Base-by-base conservation (phyloP, 2,329 filamentous ascomycete species). In the Penicillium corylophilum region DNA sequence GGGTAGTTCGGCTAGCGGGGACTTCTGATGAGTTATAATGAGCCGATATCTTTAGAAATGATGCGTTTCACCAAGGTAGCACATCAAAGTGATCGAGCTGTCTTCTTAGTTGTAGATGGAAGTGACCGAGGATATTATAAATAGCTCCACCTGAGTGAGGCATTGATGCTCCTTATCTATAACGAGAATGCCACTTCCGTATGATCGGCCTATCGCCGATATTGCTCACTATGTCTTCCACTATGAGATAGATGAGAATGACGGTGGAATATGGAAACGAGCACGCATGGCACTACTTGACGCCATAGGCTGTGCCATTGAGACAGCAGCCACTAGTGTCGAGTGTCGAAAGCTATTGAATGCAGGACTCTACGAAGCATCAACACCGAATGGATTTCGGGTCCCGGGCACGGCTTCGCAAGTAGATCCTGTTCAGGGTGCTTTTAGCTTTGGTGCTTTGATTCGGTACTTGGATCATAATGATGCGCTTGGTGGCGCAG, bases 381-480 rank as follows among this genome's bases (percentile, higher is more conserved):
- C 47, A 1, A 59, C 65, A 0, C 63, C 64, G 2, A 57, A 64
- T 57, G 73, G 71, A 12, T 71, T 74, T 54, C 61, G 59, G 18
- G 38, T 76, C 0, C 74, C 74, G 0, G 74, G 74, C 1, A 76
- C 74, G 5, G n/a, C 35, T 3, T 64, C 66, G 33, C 51, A 62
- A 8, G 44, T 75, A 12, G 74, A 76, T 48, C 65, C 67, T 3
- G 40, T 71, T 1, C 70, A 74, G 42, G 73, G 71, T 0, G 68
- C 74, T 13, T 76, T 75, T 48, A 67, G 71, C 46, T 38, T 76
- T 20, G 72, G 71, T 0, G 55, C 62, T 2, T 53, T 73, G 54
- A 73, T 76, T 33, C 63, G 73, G 23, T 75, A 73, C 46, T 54
- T 76, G 13, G 74, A 76, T 52, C 72, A 74, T 44, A 76, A 74